These are phyloP conservation scores for Rosa rugosa DNA, from an alignment of 306 rosid genomes.

Conservation along the genomic window DNA sequence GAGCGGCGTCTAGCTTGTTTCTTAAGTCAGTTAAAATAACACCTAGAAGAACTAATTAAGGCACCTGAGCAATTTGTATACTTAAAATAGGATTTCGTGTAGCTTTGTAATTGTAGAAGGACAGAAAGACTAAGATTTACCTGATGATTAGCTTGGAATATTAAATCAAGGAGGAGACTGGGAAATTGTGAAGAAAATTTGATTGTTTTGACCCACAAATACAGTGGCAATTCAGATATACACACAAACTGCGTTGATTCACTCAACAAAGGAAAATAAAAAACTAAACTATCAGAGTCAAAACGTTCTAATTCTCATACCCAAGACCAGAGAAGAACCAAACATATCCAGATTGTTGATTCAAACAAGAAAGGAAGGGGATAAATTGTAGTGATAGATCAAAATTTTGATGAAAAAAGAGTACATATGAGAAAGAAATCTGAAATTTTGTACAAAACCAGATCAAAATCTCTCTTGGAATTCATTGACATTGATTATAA, in stretches of 20 bases:
- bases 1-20: slow-evolving; percentile 38
- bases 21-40: slow-evolving; percentile 7
- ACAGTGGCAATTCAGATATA: slow-evolving; percentile 1
- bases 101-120: not conserved
- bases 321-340: not conserved
- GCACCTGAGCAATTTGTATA: not conserved
- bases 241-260: not conserved
- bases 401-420: not conserved
- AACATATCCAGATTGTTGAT: not conserved
- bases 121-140: not conserved
- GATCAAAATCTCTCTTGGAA: not conserved
- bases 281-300: not conserved
- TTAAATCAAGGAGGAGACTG: slow-evolving; percentile 1
- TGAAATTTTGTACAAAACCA: not conserved
- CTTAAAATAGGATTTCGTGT: not conserved
- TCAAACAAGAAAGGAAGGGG: not conserved
- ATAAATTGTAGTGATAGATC: not conserved
- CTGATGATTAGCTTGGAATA: not conserved
- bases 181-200: not conserved
- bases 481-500: not conserved
- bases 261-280: not conserved
- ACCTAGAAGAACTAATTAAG: not conserved
- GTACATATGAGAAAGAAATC: not conserved
- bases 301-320: not conserved
- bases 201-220: slow-evolving; percentile 7